Base-by-base conservation (phyloP, 345 rosid species). In the Aquilaria sinensis region DNA sequence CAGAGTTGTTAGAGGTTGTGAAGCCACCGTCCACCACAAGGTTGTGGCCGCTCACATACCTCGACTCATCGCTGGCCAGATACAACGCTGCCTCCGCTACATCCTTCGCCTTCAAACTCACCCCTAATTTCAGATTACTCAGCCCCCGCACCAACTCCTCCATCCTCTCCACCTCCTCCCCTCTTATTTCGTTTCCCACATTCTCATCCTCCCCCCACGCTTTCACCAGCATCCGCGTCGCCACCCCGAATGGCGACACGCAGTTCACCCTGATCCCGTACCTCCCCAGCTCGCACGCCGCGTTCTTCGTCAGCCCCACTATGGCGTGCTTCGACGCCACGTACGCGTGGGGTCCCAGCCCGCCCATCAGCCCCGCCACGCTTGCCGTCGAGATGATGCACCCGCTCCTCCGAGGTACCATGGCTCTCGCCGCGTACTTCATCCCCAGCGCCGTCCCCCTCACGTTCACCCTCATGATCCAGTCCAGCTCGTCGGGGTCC, bases 381-480 rank as follows among this genome's bases (percentile, higher is more conserved):
- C 71, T 67, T 0, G 68, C 57, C 9, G 68, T 67, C 31, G 62
- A 67, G 37, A 72, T 31, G 31, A 58, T 62, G 29, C 57, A 29
- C 0, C 69, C 69, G 6, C 16, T 57, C 0, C 52, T 31, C 3
- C 11, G 5, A 2, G 62, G 65, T 23, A 73, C 60, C 72, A 68
- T 64, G 2, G 62, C 72, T 16, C 72, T 57, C 1, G 70, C 66
- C 1, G 73, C 70, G 9, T 68, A 69, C 34, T 73, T 73, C 46
- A 63, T 51, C 32, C 57, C 73, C 2, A 73, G 75, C 0, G 86
- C 91, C 16, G 74, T 63, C 1, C 96, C 93, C 32, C 66, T 73
- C 15, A 88, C 96, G 56, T 88, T 90, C 41, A 90, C 83, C 1
- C 83, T 72, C 93, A 90, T 88, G 43, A 88, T 77, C 2, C 52